Evolutionary conservation across 2,329 filamentous ascomycete species (phyloP), one percentile per base, ranked within the genome.

Genomic region (Aureobasidium sp.): DNA sequence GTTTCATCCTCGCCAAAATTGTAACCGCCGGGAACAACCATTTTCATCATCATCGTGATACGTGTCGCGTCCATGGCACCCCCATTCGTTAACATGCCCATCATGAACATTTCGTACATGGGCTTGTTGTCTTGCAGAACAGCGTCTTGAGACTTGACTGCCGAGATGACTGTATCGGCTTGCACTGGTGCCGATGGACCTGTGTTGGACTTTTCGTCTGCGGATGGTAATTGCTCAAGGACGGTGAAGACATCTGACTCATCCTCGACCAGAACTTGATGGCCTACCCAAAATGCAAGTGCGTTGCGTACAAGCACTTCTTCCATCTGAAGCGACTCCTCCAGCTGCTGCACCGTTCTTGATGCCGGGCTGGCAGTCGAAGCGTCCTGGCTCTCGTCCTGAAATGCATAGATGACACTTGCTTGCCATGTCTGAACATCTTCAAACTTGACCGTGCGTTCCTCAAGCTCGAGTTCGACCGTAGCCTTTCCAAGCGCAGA

Each of bases 41-140:
- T 93, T 76, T 90, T 91, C 81, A 99, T 82, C 90, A 97, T 97
- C 87, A 92, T 96, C 9, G 86, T 82, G 66, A 99, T 95, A 72
- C 91, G 84, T 61, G 81, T 81, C 63, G 92, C 78, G 56, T 89
- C 87, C 89, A 97, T 94, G 32, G 88, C 85, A 20, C 88, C 88
- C 68, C 91, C 88, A 74, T 97, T 97, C 65, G 91, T 97, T 75
- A 99, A 78, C 94, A 99, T 97, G 57, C 90, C 91, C 62, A 91
- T 80, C 63, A 99, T 91, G 72, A 96, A 97, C 70, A 92, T 88
- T 84, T 89, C 91, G 75, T 97, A 96, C 42, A 96, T 82, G 47
- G 82, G 79, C 73, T 84, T 85, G 69, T 86, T 85, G 72, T 90
- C 87, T 66, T 84, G 81, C 26, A 88, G 82, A 36, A 89, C 78